These are phyloP conservation scores for Russula dissimulans DNA, from an alignment of 768 basidiomycete species.

Conservation along the genomic window DNA sequence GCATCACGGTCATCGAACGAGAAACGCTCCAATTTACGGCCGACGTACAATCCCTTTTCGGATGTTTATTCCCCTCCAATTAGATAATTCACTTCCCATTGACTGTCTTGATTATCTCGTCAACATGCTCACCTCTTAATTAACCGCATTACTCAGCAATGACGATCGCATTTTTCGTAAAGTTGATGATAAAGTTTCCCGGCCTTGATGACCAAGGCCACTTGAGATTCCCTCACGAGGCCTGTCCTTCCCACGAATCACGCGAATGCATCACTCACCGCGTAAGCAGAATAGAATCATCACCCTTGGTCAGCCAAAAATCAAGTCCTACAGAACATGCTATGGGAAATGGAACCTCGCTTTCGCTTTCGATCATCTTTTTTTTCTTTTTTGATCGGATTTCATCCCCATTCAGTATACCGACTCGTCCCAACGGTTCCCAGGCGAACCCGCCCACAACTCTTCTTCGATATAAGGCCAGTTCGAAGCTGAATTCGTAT, in stretches of 20 bases:
- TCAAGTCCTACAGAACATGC: too few relatives aligned
- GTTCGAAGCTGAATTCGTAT: background rate
- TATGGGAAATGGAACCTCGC: too few relatives aligned
- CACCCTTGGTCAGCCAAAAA: background rate
- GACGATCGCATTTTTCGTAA: background rate
- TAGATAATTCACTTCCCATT: background rate
- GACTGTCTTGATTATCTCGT: background rate
- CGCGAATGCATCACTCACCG: background rate
- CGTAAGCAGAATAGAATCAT: background rate
- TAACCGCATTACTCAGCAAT: background rate
- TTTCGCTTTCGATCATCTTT: too few relatives aligned
- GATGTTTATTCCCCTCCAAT: background rate
- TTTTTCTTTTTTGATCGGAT: background rate
- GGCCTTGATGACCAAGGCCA: background rate
- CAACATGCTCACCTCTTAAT: background rate
- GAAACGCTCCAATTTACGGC: background rate
- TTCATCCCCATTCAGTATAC: slow-evolving; percentile 6
- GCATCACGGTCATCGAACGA: background rate
- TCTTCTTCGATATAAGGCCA: slow-evolving; percentile 17
- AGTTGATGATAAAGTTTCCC: background rate
- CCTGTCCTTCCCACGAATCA: background rate
- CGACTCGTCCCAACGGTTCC: slow-evolving; percentile 14
- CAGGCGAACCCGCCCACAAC: background rate
- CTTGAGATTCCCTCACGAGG: background rate
- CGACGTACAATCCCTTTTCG: background rate